Conservation (phyloP, 495 filamentous ascomycete genomes). For the Penicillium bovifimosum region DNA sequence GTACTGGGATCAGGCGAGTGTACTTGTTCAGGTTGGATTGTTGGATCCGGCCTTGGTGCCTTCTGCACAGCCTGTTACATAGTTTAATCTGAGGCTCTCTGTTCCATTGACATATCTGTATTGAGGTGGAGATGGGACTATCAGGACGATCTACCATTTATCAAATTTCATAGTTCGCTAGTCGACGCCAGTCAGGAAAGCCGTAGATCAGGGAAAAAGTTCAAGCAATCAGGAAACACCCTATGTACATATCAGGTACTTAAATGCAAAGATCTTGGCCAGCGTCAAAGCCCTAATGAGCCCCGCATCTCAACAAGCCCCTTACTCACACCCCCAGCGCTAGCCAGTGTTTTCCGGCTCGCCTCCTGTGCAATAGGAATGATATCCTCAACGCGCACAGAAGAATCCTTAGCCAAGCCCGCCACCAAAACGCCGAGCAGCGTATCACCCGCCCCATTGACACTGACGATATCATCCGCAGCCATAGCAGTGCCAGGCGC, state of each 20-base stretch:
- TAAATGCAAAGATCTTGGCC: not conserved
- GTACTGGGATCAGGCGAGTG: constrained; percentile 80
- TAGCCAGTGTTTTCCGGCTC: constrained; percentile 68
- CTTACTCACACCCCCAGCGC: constrained; percentile 61
- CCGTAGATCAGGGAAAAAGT: too few relatives aligned
- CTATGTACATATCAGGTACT: not conserved
- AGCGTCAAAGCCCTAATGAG: constrained; percentile 6
- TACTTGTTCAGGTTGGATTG: constrained; percentile 69
- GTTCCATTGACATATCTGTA: too few relatives aligned
- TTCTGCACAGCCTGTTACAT: not conserved
- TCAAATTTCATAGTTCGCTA: too few relatives aligned
- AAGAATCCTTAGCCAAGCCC: constrained; percentile 44
- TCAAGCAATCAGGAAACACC: too few relatives aligned
- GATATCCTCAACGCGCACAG: constrained; percentile 33
- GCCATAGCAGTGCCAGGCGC: constrained; percentile 57
- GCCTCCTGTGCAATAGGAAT: constrained; percentile 60
- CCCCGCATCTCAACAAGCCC: constrained; percentile 19
- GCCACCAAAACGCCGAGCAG: constrained; percentile 78
- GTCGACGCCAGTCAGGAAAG: too few relatives aligned
- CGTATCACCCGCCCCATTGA: constrained; percentile 94
- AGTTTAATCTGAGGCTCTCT: not conserved
- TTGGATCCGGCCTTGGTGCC: constrained; percentile 55
- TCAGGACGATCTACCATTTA: not conserved
- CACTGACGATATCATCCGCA: constrained; percentile 64
- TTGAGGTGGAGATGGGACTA: not conserved